Evolutionary conservation across 1,284 basidiomycete species (phyloP).

Genomic region (Tylopilus orsonianus): DNA sequence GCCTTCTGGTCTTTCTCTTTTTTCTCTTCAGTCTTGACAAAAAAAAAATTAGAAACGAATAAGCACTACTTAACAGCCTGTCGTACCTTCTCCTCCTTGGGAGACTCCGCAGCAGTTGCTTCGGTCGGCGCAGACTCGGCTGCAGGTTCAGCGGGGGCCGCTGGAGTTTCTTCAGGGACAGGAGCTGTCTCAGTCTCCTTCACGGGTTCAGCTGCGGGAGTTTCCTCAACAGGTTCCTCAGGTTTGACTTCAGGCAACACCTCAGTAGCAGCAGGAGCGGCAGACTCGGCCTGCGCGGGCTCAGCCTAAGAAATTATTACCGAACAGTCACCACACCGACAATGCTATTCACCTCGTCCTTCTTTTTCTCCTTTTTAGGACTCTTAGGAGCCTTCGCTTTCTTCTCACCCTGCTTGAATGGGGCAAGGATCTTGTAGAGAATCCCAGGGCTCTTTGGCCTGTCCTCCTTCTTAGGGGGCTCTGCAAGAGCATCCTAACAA

Average conservation of each 20-base stretch:
- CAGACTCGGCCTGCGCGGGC: conserved; percentile 17
- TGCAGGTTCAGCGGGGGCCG: conserved; percentile 35
- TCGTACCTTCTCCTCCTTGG: conserved; percentile 64
- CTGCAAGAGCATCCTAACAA: conserved; percentile 41
- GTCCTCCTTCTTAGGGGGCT: conserved; percentile 64
- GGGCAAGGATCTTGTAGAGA: conserved; percentile 68
- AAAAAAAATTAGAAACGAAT: neutral
- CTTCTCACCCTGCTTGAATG: conserved; percentile 58
- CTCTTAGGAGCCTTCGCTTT: conserved; percentile 52
- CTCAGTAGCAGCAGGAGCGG: conserved; percentile 38
- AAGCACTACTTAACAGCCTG: too few species aligned
- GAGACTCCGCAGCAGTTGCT: conserved; percentile 39
- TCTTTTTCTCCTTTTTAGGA: conserved; percentile 69
- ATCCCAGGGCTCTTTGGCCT: conserved; percentile 75
- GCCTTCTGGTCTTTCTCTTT: conserved; percentile 47
- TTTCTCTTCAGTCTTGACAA: conserved; percentile 48
- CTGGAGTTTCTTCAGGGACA: conserved; percentile 34
- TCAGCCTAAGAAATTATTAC: conserved; percentile 18
- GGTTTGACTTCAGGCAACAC: conserved; percentile 35
- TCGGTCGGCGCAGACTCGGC: conserved; percentile 34
- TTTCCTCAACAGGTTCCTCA: conserved; percentile 43
- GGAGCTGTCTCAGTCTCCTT: conserved; percentile 47
- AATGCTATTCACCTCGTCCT: conserved; percentile 55
- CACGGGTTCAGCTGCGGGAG: conserved; percentile 45
- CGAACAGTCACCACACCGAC: neutral